Conservation (phyloP, 352 stramenopile species). For the Phytophthora pluvialis region DNA sequence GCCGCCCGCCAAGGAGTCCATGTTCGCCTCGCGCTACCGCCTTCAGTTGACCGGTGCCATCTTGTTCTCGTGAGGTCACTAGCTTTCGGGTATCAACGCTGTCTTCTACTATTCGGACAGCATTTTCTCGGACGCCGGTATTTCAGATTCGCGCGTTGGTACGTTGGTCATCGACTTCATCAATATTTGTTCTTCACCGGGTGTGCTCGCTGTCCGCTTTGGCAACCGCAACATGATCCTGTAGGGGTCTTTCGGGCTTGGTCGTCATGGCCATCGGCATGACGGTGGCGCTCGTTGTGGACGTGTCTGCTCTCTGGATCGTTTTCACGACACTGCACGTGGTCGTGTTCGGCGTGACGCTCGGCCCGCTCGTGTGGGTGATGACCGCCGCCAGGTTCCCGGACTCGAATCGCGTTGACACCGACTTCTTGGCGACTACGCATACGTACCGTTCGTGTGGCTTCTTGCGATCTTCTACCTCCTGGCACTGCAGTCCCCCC, state of each 20-base stretch:
- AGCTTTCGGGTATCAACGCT: conserved; percentile 14
- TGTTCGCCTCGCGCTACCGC: conserved; percentile 16
- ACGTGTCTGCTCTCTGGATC: conserved; percentile 5
- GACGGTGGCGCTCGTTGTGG: conserved; percentile 13
- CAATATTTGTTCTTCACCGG: too few relatives aligned
- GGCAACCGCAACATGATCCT: conserved; percentile 20
- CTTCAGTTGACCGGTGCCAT: conserved; percentile 16
- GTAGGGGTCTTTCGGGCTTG: conserved; percentile 12
- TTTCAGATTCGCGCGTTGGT: too few relatives aligned
- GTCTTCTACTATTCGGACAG: too few relatives aligned
- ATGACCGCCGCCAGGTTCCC: background rate
- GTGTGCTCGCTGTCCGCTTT: conserved; percentile 11
- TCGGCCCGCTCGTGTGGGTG: background rate
- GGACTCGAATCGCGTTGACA: too few relatives aligned
- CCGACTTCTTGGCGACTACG: background rate
- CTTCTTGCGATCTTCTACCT: conserved; percentile 19
- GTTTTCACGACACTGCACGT: conserved; percentile 15
- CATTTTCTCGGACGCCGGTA: too few relatives aligned
- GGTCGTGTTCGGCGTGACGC: too few relatives aligned
- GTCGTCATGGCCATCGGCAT: conserved; percentile 20
- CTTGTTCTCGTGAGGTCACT: conserved; percentile 13
- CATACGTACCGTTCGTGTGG: conserved; percentile 16
- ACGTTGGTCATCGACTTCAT: too few relatives aligned
- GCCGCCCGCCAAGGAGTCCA: conserved; percentile 14
- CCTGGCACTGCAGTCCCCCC: conserved; percentile 7